A percentile compares a stretch with the other conserved stretches of the same genome.
Evolutionary conservation across 1,139 yeast genomes (phyloP).

Genomic region (Ogataea hybrid): DNA sequence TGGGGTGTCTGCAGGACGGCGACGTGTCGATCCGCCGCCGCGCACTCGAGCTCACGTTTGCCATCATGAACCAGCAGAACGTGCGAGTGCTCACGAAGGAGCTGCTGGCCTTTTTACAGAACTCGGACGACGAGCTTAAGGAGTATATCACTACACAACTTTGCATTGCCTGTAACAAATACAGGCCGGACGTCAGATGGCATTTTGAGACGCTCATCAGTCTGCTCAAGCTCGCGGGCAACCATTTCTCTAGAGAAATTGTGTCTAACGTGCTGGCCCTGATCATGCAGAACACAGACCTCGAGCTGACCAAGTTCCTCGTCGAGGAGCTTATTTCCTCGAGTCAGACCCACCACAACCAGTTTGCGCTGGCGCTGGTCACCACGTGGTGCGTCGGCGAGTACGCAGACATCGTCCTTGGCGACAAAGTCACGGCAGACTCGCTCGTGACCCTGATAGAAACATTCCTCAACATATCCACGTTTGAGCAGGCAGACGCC

Average conservation of each 20-base stretch:
- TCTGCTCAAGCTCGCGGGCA: slow-evolving; percentile 74
- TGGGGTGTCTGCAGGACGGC: slow-evolving; percentile 80
- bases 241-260: slow-evolving; percentile 67
- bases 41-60: slow-evolving; percentile 88
- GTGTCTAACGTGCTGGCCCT: slow-evolving; percentile 74
- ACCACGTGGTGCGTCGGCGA: slow-evolving; percentile 91
- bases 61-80: slow-evolving; percentile 82
- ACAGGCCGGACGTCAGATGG: slow-evolving; percentile 78
- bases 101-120: slow-evolving; percentile 65
- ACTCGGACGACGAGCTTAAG: slow-evolving; percentile 64
- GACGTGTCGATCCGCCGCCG: slow-evolving; percentile 92
- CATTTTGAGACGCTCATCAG: slow-evolving; percentile 79
- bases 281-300: slow-evolving; percentile 57
- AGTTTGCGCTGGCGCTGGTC: slow-evolving; percentile 70
- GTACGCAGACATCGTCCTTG: slow-evolving; percentile 68
- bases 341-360: slow-evolving; percentile 35
- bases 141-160: slow-evolving; percentile 69
- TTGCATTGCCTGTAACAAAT: slow-evolving; percentile 67
- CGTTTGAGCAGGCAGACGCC: slow-evolving; percentile 32
- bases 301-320: slow-evolving; percentile 55
- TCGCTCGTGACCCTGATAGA: slow-evolving; percentile 37
- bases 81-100: slow-evolving; percentile 80
- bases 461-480: slow-evolving; percentile 38
- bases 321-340: slow-evolving; percentile 55
- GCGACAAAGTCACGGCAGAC: slow-evolving; percentile 36